Percentiles rank a stretch among this genome's conserved stretches.
phyloP scores from a whole-genome alignment of 1,139 yeast species.

The Pneumocystis murina region DNA sequence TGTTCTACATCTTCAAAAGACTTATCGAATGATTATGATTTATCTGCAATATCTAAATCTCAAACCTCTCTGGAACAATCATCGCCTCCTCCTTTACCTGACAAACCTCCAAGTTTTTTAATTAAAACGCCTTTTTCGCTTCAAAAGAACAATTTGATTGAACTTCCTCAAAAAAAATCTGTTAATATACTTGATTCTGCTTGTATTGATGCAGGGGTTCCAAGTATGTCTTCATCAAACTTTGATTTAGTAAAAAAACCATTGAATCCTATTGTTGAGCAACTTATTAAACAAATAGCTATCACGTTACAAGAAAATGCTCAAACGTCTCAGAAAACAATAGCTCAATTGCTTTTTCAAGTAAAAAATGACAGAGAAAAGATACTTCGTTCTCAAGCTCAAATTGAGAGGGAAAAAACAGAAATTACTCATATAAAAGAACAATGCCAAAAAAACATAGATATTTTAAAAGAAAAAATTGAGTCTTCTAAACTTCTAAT shows the following conservation, averaged over 20 bases:
- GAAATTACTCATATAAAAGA: conserved; percentile 19
- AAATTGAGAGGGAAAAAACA: conserved; percentile 20
- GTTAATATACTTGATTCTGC: neutral
- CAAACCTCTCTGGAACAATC: neutral
- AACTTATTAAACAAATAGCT: conserved; percentile 17
- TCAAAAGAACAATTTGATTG: neutral
- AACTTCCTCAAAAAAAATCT: neutral
- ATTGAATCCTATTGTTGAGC: conserved; percentile 25
- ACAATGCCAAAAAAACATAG: conserved; percentile 23
- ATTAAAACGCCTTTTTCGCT: neutral
- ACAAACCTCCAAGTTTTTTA: neutral
- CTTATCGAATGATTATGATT: conserved; percentile 7
- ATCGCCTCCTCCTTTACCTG: neutral
- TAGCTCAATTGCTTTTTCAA: conserved; percentile 22
- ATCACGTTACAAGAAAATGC: conserved; percentile 21
- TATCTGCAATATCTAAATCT: neutral
- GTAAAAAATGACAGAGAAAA: conserved; percentile 12
- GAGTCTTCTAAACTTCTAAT: conserved; percentile 22
- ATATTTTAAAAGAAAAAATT: conserved; percentile 21
- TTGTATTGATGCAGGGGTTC: neutral
- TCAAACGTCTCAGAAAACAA: conserved; percentile 15
- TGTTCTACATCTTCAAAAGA: neutral
- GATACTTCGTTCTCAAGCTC: conserved; percentile 19
- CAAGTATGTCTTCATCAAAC: conserved; percentile 7
- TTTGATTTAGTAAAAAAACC: conserved; percentile 19